phyloP scores from a whole-genome alignment of 2,329 filamentous ascomycete species.

The Stenocarpella maydis region DNA sequence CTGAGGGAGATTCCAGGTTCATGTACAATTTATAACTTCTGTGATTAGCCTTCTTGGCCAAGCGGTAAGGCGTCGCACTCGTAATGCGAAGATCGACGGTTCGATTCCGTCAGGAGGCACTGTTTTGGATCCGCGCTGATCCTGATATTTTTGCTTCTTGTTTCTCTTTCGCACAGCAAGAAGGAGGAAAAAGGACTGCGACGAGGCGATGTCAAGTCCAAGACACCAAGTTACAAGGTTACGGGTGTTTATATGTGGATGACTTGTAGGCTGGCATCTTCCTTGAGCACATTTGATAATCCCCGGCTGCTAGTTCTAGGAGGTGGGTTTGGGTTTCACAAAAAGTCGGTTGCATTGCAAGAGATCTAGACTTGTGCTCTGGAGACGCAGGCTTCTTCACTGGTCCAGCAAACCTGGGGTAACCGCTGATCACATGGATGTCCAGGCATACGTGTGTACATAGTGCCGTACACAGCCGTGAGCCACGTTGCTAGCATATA shows the following conservation, averaged over 20 bases:
- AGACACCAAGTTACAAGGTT: not conserved
- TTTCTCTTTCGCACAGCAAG: not conserved
- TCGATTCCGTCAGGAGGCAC: slow-evolving; percentile 32
- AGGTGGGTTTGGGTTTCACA: slow-evolving; percentile 13
- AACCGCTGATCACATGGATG: not conserved
- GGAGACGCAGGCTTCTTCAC: not conserved
- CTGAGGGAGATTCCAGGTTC: too few relatives aligned
- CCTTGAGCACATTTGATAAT: not conserved
- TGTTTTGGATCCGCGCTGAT: not conserved
- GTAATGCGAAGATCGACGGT: slow-evolving; percentile 35
- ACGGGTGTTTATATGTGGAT: not conserved
- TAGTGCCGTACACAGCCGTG: too few relatives aligned
- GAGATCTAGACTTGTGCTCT: slow-evolving; percentile 9
- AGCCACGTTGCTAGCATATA: too few relatives aligned
- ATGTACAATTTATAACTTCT: too few relatives aligned
- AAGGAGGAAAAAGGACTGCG: too few relatives aligned
- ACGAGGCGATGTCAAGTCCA: not conserved
- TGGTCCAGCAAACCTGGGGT: slow-evolving; percentile 20
- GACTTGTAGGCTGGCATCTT: not conserved
- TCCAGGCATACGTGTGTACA: not conserved
- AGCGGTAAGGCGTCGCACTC: slow-evolving; percentile 35
- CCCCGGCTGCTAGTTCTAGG: slow-evolving; percentile 1
- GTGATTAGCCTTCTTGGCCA: slow-evolving; percentile 32
- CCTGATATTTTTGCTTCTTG: not conserved
- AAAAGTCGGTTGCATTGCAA: not conserved